Conservation (phyloP, 306 rosid species). For the Pyrus betulifolia region DNA sequence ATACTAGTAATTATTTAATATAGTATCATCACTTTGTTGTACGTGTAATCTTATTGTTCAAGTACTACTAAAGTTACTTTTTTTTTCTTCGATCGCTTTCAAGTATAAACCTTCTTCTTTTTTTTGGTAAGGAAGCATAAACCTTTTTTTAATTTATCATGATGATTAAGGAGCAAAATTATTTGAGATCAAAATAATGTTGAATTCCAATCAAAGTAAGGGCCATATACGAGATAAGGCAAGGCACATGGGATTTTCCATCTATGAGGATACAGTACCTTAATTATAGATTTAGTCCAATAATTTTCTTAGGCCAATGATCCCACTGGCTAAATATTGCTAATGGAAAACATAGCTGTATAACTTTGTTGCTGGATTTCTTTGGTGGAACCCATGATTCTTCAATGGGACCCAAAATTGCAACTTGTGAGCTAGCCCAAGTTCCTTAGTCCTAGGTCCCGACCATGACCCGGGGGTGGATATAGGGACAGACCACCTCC, state of each 20-base stretch:
- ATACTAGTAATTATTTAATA: too few species aligned
- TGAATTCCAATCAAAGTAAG: background rate
- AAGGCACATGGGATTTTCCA: background rate
- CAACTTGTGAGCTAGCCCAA: background rate
- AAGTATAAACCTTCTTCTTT: too few species aligned
- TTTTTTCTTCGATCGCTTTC: too few species aligned
- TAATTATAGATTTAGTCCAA: background rate
- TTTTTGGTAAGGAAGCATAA: too few species aligned
- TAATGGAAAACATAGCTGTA: background rate
- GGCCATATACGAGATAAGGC: background rate
- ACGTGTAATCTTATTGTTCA: background rate
- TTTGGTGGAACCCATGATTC: background rate
- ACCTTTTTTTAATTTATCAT: background rate
- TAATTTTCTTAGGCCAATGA: background rate
- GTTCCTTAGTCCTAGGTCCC: background rate
- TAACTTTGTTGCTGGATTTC: background rate
- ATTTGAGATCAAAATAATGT: background rate
- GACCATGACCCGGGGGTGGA: background rate
- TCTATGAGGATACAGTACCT: background rate
- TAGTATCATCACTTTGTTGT: background rate
- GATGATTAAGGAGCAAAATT: background rate
- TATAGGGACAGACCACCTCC: conserved; percentile 26
- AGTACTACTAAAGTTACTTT: too few species aligned
- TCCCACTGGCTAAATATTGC: background rate
- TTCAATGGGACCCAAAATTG: background rate